A percentile compares a stretch with the other conserved stretches of the same genome.
Evolutionary conservation across 768 basidiomycete species (phyloP).

Genomic region (Rhizopogon roseolus): DNA sequence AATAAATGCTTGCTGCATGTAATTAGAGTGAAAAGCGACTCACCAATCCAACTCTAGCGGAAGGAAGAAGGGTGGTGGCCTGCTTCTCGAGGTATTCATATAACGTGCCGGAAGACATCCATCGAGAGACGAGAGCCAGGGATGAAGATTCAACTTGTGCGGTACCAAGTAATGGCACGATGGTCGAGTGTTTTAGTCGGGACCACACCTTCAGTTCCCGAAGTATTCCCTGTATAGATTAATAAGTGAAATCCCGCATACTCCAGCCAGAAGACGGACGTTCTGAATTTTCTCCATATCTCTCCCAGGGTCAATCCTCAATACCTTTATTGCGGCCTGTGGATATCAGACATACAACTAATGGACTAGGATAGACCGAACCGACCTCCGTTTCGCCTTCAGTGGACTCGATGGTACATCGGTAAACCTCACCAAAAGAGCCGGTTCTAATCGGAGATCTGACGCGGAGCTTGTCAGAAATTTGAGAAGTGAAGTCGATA

Average conservation of each 20-base stretch:
- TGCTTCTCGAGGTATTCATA: not conserved
- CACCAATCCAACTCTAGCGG: not conserved
- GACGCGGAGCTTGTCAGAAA: not conserved
- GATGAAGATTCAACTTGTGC: not conserved
- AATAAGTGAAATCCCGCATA: not conserved
- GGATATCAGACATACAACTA: not conserved
- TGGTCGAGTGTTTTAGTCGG: conserved; percentile 11
- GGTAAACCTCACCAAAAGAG: not conserved
- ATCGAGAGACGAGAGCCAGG: not conserved
- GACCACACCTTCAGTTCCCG: conserved; percentile 18
- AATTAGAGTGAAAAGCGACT: not conserved
- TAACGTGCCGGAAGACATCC: conserved; percentile 1
- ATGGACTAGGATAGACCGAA: not conserved
- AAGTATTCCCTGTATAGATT: conserved; percentile 7
- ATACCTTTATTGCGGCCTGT: not conserved
- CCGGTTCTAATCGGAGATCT: not conserved
- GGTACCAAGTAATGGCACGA: conserved; percentile 15
- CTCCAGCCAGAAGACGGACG: not conserved
- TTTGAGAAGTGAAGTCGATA: not conserved
- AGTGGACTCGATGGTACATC: not conserved
- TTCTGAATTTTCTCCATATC: not conserved
- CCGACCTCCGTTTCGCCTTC: not conserved
- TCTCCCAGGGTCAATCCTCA: not conserved
- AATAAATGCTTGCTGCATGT: not conserved
- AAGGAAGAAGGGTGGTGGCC: no score